phyloP scores from a whole-genome alignment of 306 rosid species.

The Lathyrus oleraceus region DNA sequence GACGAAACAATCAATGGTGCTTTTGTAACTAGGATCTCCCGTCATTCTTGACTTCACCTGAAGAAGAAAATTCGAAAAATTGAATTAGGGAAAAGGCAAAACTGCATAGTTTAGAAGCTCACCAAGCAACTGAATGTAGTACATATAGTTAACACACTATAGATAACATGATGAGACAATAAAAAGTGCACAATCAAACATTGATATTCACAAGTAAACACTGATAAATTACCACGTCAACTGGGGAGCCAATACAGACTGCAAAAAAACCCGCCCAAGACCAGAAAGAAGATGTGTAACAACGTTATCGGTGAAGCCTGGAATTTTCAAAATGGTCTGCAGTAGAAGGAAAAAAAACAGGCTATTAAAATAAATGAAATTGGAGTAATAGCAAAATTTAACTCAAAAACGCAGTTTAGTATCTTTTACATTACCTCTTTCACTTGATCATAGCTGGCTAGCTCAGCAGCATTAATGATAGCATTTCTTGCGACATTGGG shows the following conservation, averaged over 20 bases:
- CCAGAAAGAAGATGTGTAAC: slow-evolving; percentile 90
- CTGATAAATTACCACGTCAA: slow-evolving; percentile 77
- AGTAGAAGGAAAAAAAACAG: slow-evolving; percentile 7
- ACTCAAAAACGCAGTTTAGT: slow-evolving; percentile 24
- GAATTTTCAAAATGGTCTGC: slow-evolving; percentile 95
- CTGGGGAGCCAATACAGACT: slow-evolving; percentile 96
- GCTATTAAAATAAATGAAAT: background rate
- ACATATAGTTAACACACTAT: background rate
- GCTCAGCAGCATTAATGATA: slow-evolving; percentile 95
- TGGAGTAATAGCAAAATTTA: background rate
- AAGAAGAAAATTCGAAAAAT: slow-evolving; percentile 20
- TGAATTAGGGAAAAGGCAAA: slow-evolving; percentile 23
- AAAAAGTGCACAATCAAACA: background rate
- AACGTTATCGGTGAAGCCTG: slow-evolving; percentile 88
- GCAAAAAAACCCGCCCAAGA: slow-evolving; percentile 94
- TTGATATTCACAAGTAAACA: background rate
- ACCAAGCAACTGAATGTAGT: slow-evolving; percentile 9
- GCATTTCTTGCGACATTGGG: slow-evolving; percentile 95
- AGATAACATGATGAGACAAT: background rate
- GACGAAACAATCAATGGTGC: slow-evolving; percentile 84
- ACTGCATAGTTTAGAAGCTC: slow-evolving; percentile 23
- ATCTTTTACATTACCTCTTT: slow-evolving; percentile 56
- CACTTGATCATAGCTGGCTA: slow-evolving; percentile 98
- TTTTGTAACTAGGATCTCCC: slow-evolving; percentile 92
- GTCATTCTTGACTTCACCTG: slow-evolving; percentile 99